Base-by-base conservation (phyloP, 257 asterid species). In the Fraxinus cuspidata region DNA sequence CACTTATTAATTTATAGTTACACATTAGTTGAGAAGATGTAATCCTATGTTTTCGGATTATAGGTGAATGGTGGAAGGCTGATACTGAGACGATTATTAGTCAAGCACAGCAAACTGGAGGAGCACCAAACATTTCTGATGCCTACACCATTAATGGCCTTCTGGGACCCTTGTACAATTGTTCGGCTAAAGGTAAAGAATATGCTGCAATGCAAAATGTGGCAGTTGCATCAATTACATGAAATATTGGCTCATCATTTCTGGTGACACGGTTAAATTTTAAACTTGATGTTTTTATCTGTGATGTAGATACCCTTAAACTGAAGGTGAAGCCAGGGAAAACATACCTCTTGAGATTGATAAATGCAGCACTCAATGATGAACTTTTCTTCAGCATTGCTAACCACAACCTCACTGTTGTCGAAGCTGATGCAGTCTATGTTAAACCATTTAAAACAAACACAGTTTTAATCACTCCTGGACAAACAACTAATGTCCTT, bases 1-100 rank as follows among this genome's bases (percentile, higher is more conserved):
- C 68, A 60, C 32, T 42, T 15, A 69, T 63, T 73, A 27, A 27
- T 9, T 67, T 19, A 1, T 2, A 72, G 9, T 28, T 27, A 38
- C 16, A 13, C 27, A 7, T 7, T 27, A 18, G 28, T 10, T 19
- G 60, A 42, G 4, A 71, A 4, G 27, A 15, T 58, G 64, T 28
- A 9, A 44, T 72, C 37, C 16, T 65, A 5, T 51, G 58, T 80
- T 53, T 27, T 72, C 73, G 66, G 28, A 19, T 53, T 76, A 28
- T 64, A 91, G 94, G 96, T 37, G 94, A 91, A 77, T 89, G 96
- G 96, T 91, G 92, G 91, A 91, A 91, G 80, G 84, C 84, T 8
- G 90, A 91, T 35, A 88, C 94, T 0, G 92, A 91, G 79, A 76
- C 78, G 1, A 70, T 89, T 2, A 87, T 91, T 49, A 89, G 31